Evolutionary conservation across 306 rosid genomes (phyloP).

Genomic region (Echinosophora koreensis): DNA sequence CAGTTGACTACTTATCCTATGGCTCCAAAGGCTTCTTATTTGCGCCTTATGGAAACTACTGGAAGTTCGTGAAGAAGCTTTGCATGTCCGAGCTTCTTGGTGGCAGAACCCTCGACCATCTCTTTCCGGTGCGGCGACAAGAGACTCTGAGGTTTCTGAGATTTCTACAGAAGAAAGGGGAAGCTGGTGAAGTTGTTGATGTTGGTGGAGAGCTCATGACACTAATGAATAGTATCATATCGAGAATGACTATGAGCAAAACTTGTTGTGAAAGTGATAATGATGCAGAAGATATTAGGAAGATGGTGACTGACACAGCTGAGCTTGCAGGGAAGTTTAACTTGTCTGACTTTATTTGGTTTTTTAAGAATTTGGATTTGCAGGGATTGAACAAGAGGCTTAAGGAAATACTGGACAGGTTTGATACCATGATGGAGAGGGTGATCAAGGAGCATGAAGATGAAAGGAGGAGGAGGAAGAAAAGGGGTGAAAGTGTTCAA

Average conservation of each 20-base stretch:
- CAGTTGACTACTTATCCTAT: conserved; percentile 44
- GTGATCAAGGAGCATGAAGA: conserved; percentile 57
- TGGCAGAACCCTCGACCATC: conserved; percentile 47
- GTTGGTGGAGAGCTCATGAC: conserved; percentile 48
- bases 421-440: conserved; percentile 60
- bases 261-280: conserved; percentile 47
- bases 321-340: conserved; percentile 55
- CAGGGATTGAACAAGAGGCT: conserved; percentile 51
- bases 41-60: conserved; percentile 53
- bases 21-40: conserved; percentile 47
- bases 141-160: conserved; percentile 47
- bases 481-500: conserved; percentile 13
- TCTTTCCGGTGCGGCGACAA: conserved; percentile 33
- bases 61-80: conserved; percentile 58
- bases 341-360: conserved; percentile 54
- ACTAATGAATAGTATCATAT: conserved; percentile 47
- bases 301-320: conserved; percentile 46
- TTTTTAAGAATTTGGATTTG: conserved; percentile 57
- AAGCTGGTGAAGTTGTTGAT: conserved; percentile 44
- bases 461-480: conserved; percentile 33
- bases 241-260: conserved; percentile 59
- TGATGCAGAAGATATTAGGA: conserved; percentile 51
- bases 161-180: conserved; percentile 32
- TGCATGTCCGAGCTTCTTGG: conserved; percentile 62
- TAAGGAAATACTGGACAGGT: conserved; percentile 42